Percentiles rank a stretch among this genome's conserved stretches.
Evolutionary conservation across 2,329 filamentous ascomycete species (phyloP).

Genomic region (Sclerotinia nivalis): DNA sequence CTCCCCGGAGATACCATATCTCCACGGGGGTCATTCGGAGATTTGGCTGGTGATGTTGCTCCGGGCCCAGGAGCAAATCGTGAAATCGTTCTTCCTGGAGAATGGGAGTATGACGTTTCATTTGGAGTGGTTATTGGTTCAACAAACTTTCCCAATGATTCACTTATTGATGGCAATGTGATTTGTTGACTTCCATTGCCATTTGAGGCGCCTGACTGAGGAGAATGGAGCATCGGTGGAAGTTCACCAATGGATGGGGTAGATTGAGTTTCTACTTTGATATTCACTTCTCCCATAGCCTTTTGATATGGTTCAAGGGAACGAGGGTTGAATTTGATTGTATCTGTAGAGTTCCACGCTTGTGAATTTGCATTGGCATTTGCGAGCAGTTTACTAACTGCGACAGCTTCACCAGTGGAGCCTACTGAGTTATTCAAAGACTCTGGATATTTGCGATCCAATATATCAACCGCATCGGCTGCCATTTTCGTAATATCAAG

Average conservation of each 20-base stretch:
- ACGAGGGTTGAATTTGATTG: not conserved
- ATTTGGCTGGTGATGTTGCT: slow-evolving; percentile 39
- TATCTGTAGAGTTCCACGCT: not conserved
- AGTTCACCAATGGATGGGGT: slow-evolving; percentile 32
- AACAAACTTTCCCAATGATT: slow-evolving; percentile 36
- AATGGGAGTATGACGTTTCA: slow-evolving; percentile 36
- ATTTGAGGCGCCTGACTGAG: slow-evolving; percentile 35
- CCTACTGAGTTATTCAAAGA: not conserved
- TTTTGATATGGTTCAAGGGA: slow-evolving; percentile 1
- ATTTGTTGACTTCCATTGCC: slow-evolving; percentile 34
- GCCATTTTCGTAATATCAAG: slow-evolving; percentile 19
- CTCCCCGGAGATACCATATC: slow-evolving; percentile 44
- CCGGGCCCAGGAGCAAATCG: slow-evolving; percentile 32
- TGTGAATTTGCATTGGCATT: not conserved
- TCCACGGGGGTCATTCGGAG: slow-evolving; percentile 45
- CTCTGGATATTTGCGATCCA: not conserved
- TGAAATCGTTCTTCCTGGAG: slow-evolving; percentile 34
- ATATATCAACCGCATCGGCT: slow-evolving; percentile 17
- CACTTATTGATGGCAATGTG: slow-evolving; percentile 39
- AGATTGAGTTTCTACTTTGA: slow-evolving; percentile 21
- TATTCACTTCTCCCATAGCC: not conserved
- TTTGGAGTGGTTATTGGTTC: slow-evolving; percentile 28
- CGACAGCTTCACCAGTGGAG: not conserved
- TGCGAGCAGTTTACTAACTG: not conserved
- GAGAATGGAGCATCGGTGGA: slow-evolving; percentile 38